Evolutionary conservation across 306 rosid genomes (phyloP).

Genomic region (Dalbergia cultrata): DNA sequence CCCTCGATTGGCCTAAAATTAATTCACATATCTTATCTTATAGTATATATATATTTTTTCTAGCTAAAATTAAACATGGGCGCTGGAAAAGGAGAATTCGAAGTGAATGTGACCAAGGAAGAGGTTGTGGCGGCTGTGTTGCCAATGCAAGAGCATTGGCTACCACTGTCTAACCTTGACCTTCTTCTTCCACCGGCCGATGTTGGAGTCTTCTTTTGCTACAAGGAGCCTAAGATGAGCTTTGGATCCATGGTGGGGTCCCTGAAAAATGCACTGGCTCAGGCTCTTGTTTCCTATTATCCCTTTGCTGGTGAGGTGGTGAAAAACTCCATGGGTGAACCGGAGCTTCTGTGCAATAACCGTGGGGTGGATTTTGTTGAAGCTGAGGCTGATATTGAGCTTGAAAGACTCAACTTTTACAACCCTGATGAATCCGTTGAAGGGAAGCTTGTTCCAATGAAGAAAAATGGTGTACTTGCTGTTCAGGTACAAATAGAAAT

Average conservation of each 20-base stretch:
- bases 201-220: slow-evolving; percentile 74
- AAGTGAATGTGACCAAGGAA: slow-evolving; percentile 43
- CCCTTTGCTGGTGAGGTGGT: slow-evolving; percentile 74
- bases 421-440: slow-evolving; percentile 65
- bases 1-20: too few species aligned
- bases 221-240: slow-evolving; percentile 35
- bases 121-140: slow-evolving; percentile 68
- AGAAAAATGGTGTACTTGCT: slow-evolving; percentile 66
- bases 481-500: slow-evolving; percentile 56
- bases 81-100: slow-evolving; percentile 36
- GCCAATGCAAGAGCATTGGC: slow-evolving; percentile 72
- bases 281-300: slow-evolving; percentile 62
- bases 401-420: slow-evolving; percentile 60
- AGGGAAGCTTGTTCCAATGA: slow-evolving; percentile 66
- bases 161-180: slow-evolving; percentile 80
- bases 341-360: slow-evolving; percentile 78
- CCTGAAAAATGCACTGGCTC: slow-evolving; percentile 62
- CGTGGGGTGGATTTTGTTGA: slow-evolving; percentile 75
- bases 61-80: slow-evolving; percentile 26
- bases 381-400: slow-evolving; percentile 67
- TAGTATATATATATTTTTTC: too few species aligned
- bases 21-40: too few species aligned
- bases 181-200: slow-evolving; percentile 68
- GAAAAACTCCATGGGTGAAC: slow-evolving; percentile 63
- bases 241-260: slow-evolving; percentile 35